Percentiles rank a stretch among this genome's conserved stretches.
phyloP scores from a whole-genome alignment of 306 rosid species.

The Ormosia semicastrata region DNA sequence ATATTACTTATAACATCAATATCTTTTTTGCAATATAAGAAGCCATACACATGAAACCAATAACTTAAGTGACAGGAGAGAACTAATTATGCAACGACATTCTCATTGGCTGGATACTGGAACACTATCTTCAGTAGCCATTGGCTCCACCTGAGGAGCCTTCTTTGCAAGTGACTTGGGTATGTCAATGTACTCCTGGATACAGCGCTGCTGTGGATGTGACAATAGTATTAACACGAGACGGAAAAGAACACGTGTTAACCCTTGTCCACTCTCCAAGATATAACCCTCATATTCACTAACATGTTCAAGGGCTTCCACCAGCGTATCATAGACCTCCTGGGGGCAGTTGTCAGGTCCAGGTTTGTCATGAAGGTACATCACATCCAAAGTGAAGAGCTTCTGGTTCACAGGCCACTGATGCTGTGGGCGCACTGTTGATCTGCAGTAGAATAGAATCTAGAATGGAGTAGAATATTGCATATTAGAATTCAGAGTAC shows the following conservation, averaged over 20 bases:
- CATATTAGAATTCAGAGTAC: constrained; percentile 28
- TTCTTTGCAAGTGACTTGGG: constrained; percentile 78
- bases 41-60: constrained; percentile 26
- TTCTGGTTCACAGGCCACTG: constrained; percentile 81
- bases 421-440: constrained; percentile 64
- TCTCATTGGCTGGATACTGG: constrained; percentile 54
- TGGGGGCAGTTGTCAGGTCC: constrained; percentile 95
- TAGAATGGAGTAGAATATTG: constrained; percentile 32
- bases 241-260: constrained; percentile 70
- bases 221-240: constrained; percentile 57
- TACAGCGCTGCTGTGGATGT: constrained; percentile 91
- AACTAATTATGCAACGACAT: not conserved
- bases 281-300: constrained; percentile 92
- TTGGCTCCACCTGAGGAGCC: constrained; percentile 49
- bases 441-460: constrained; percentile 92
- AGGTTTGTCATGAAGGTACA: constrained; percentile 96
- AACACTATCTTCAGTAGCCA: constrained; percentile 51
- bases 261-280: constrained; percentile 88
- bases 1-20: constrained; percentile 10
- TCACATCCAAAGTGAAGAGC: constrained; percentile 80
- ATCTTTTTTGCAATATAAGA: not conserved
- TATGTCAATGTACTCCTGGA: constrained; percentile 69
- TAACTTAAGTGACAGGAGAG: not conserved
- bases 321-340: constrained; percentile 79
- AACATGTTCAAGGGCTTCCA: constrained; percentile 85